Conservation (phyloP, 345 rosid species). For the Brassica nigra region DNA sequence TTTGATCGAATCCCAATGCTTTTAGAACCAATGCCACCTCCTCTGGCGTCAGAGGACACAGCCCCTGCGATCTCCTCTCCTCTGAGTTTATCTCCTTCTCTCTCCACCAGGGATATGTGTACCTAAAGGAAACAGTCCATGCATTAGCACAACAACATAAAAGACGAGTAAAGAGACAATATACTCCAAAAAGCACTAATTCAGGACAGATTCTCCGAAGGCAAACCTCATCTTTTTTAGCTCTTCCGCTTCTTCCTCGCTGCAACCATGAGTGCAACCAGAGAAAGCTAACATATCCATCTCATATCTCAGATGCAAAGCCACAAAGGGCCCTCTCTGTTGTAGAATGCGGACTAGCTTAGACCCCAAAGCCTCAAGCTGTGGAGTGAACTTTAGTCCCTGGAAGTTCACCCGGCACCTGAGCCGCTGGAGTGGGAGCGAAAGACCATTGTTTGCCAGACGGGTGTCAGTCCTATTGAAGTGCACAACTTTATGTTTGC, state of each 20-base stretch:
- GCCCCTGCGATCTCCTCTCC: conserved; percentile 79
- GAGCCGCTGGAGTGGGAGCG: conserved; percentile 72
- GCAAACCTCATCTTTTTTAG: conserved; percentile 81
- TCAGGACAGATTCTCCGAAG: conserved; percentile 6
- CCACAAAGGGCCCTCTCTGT: conserved; percentile 77
- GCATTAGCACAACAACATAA: conserved; percentile 9
- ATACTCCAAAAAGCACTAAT: neutral
- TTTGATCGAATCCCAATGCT: conserved; percentile 72
- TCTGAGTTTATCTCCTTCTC: conserved; percentile 90
- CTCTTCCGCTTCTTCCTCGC: conserved; percentile 83
- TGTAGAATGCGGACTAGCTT: conserved; percentile 71
- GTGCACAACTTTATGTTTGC: conserved; percentile 72
- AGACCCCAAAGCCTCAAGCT: conserved; percentile 84
- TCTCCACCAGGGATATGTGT: conserved; percentile 99
- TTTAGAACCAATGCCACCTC: conserved; percentile 74
- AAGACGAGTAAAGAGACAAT: neutral
- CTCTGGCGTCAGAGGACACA: conserved; percentile 96
- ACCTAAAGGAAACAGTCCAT: conserved; percentile 48
- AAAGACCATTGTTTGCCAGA: conserved; percentile 82
- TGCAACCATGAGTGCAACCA: conserved; percentile 95
- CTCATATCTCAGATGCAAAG: conserved; percentile 95
- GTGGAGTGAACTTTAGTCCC: conserved; percentile 86
- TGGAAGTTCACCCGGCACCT: conserved; percentile 92
- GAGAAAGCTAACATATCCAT: conserved; percentile 99
- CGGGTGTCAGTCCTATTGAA: conserved; percentile 90